Base-by-base conservation (phyloP, 192 early-diverging fungal genomes). In the Geranomyces variabilis region DNA sequence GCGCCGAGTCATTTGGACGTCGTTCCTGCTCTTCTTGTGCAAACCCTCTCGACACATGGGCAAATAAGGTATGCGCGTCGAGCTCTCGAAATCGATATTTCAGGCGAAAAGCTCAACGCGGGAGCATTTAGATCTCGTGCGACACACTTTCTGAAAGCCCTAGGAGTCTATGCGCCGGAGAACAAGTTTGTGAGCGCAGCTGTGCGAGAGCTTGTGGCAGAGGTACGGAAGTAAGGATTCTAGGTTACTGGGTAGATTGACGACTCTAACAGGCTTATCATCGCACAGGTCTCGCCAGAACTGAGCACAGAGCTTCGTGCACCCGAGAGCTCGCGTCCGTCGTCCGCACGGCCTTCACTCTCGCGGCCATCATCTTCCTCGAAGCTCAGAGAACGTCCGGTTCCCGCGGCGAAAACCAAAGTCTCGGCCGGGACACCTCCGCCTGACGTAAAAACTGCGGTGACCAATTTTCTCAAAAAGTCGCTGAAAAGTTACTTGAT, bases 381-480 rank as follows among this genome's bases (percentile, higher is more conserved):
- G 1, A 31, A 61, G 29, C 28, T 61, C 26, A 61, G 59, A 29
- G 17, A 31, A 9, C 29, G 59, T 1, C 19, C 19, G 7, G 59
- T 6, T 19, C 7, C 17, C 1, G 29, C 26, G 4, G 46, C 63
- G 8, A 66, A 19, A 7, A 29, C 19, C 45, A 29, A 41, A 66
- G n/a, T 29, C 24, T 12, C 24, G 19, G 22, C 19, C 5, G 36
- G 36, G 0, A 63, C 62, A 67, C 24, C 58, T 21, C 24, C 53
- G 34, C 29, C 30, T 19, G 79, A 75, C n/a, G 63, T 57, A 13
- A 71, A 75, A n/a, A 75, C 58, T 30, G 15, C 33, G 10, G 47
- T 81, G 22, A 70, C 74, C 44, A 69, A 53, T 15, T 84, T 73
- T 53, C 51, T 81, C 13, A 80, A 76, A 33, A 76, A 75, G 63